These are phyloP conservation scores for Acanthamoeba royreba DNA, from an alignment of 208 protist species.

Conservation along the genomic window DNA sequence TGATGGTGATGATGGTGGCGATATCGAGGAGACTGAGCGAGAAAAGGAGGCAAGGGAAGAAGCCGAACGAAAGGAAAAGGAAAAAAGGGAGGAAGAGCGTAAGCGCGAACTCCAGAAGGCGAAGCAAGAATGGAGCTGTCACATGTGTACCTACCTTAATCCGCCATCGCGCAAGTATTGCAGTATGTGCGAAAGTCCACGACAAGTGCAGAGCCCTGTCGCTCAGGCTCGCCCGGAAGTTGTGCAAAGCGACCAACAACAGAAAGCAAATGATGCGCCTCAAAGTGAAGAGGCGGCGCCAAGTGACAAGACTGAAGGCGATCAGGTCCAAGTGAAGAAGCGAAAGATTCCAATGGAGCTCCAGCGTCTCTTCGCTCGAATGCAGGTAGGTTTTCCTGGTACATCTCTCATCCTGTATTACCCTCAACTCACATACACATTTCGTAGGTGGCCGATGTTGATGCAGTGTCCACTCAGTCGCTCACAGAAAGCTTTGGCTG, in stretches of 20 bases:
- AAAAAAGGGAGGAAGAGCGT: neutral
- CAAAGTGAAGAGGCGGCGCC: no score
- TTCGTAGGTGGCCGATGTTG: neutral
- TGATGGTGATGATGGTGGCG: neutral
- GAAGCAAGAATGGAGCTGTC: neutral
- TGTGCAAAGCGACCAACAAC: no score
- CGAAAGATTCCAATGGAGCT: conserved; percentile 48
- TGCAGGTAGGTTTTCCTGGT: conserved; percentile 29
- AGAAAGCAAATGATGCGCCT: no score
- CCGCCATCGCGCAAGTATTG: neutral
- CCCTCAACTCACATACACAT: neutral
- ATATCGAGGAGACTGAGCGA: neutral
- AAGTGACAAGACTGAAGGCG: no score
- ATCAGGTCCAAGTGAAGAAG: neutral
- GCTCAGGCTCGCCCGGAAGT: neutral
- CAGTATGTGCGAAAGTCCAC: neutral
- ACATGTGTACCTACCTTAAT: neutral
- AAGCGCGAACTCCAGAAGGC: neutral
- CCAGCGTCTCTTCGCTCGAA: conserved; percentile 49
- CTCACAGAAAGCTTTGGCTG: conserved; percentile 64
- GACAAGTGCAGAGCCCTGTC: neutral
- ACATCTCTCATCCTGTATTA: neutral
- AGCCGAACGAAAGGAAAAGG: neutral
- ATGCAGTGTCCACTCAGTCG: neutral
- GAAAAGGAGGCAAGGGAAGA: conserved; percentile 44